Conservation (phyloP, 495 filamentous ascomycete genomes). For the Talaromyces stipitatus region DNA sequence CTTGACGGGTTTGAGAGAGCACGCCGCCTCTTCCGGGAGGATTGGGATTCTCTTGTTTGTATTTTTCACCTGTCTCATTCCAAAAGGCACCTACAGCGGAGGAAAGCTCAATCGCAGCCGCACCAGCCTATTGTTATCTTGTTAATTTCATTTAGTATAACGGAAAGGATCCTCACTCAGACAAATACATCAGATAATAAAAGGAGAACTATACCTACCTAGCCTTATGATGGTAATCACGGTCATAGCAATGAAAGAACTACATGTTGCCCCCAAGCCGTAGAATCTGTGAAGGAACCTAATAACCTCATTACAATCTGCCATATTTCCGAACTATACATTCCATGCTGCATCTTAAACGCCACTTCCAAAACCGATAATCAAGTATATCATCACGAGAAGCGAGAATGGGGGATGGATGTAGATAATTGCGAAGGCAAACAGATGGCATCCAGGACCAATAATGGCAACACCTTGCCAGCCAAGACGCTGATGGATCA, state of each 20-base stretch:
- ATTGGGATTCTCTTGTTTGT: slow-evolving; percentile 31
- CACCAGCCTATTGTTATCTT: slow-evolving; percentile 42
- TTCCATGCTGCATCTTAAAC: slow-evolving; percentile 53
- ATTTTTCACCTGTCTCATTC: slow-evolving; percentile 29
- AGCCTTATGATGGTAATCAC: slow-evolving; percentile 44
- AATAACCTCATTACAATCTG: slow-evolving; percentile 46
- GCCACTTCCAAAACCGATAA: slow-evolving; percentile 51
- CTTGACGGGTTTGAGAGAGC: slow-evolving; percentile 40
- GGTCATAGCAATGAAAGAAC: slow-evolving; percentile 46
- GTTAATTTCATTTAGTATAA: background rate
- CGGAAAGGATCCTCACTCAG: too few relatives aligned
- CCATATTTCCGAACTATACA: slow-evolving; percentile 51
- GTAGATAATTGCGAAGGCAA: slow-evolving; percentile 49
- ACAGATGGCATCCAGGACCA: slow-evolving; percentile 51
- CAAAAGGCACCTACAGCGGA: slow-evolving; percentile 55
- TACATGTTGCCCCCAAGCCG: slow-evolving; percentile 46
- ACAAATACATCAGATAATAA: slow-evolving; percentile 46
- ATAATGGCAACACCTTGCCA: slow-evolving; percentile 67
- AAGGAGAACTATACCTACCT: slow-evolving; percentile 45
- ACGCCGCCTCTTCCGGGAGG: slow-evolving; percentile 46
- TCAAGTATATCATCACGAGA: slow-evolving; percentile 42
- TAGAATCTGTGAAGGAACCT: slow-evolving; percentile 51
- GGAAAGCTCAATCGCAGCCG: slow-evolving; percentile 51
- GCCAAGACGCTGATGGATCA: slow-evolving; percentile 49
- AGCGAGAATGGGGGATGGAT: slow-evolving; percentile 50